phyloP scores from a whole-genome alignment of 2,329 filamentous ascomycete genomes.

The Alternaria tenuissima region DNA sequence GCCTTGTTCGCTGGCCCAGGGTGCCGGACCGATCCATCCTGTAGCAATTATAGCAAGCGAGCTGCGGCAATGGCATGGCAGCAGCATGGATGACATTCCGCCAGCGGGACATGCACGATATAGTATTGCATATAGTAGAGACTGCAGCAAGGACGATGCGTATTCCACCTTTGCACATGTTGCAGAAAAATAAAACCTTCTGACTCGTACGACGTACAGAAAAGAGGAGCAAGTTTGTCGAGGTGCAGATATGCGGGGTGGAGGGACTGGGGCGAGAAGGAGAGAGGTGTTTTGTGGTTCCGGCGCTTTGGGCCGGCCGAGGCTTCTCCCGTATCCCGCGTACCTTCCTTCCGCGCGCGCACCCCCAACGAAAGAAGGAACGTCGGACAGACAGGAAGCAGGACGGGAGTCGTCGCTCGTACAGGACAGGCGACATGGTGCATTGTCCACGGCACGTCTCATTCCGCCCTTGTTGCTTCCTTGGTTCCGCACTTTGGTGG shows the following conservation, averaged over 20 bases:
- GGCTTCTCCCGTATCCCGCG: conserved; percentile 22
- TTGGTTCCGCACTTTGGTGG: background rate
- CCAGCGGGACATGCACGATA: conserved; percentile 7
- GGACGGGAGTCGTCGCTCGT: background rate
- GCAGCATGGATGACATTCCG: background rate
- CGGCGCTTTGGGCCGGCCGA: conserved; percentile 20
- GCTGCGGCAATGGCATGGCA: conserved; percentile 13
- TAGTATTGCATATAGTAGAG: background rate
- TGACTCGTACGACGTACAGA: background rate
- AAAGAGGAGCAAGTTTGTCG: conserved; percentile 4
- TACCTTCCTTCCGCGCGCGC: conserved; percentile 10
- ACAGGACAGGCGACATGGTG: background rate
- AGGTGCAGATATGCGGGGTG: conserved; percentile 1
- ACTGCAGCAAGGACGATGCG: conserved; percentile 3
- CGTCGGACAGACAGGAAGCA: background rate
- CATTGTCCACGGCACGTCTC: background rate
- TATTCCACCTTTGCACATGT: background rate
- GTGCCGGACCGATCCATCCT: conserved; percentile 17
- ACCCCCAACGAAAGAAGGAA: conserved; percentile 6
- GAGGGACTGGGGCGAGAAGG: background rate
- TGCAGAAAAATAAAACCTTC: background rate
- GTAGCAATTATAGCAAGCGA: conserved; percentile 17
- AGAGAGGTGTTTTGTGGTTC: conserved; percentile 8
- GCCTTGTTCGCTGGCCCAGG: conserved; percentile 13
- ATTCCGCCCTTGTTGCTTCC: no score